These are phyloP conservation scores for Leccinum olivaceopallidum DNA, from an alignment of 768 basidiomycete species.

Conservation along the genomic window DNA sequence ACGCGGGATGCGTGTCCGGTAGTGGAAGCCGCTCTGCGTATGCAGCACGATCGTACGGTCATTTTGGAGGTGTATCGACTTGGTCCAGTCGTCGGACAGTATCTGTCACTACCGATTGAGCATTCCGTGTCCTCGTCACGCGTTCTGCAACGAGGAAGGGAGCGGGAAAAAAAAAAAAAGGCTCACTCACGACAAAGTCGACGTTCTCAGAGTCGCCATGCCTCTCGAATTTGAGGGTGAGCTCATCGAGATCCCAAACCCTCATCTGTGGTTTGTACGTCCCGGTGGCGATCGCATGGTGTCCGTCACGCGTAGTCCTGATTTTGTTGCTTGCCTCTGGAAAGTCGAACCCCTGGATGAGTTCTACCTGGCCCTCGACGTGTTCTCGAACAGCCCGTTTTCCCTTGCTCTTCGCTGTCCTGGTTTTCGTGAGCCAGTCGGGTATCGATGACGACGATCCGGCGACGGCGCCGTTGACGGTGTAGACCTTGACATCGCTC, in stretches of 20 bases:
- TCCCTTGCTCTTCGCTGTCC: slow-evolving; percentile 51
- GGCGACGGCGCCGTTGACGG: slow-evolving; percentile 88
- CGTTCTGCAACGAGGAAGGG: neutral
- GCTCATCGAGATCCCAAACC: slow-evolving; percentile 92
- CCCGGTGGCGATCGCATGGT: slow-evolving; percentile 91
- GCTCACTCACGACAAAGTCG: slow-evolving; percentile 92
- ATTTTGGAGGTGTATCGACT: slow-evolving; percentile 93
- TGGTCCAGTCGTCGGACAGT: slow-evolving; percentile 98
- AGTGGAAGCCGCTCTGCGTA: slow-evolving; percentile 91
- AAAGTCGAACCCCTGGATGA: slow-evolving; percentile 96
- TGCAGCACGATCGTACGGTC: slow-evolving; percentile 95
- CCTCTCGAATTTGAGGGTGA: slow-evolving; percentile 93
- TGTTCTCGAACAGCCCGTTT: slow-evolving; percentile 71
- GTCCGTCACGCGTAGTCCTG: slow-evolving; percentile 88
- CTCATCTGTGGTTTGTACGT: slow-evolving; percentile 98
- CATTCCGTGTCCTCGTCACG: neutral
- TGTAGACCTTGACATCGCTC: slow-evolving; percentile 79
- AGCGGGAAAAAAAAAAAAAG: slow-evolving; percentile 2
- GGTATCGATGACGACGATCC: slow-evolving; percentile 91
- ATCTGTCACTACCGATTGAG: slow-evolving; percentile 50
- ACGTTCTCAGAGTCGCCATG: slow-evolving; percentile 97
- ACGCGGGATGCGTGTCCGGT: slow-evolving; percentile 90
- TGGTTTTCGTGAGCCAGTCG: slow-evolving; percentile 85
- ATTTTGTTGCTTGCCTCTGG: slow-evolving; percentile 94
- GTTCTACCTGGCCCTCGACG: slow-evolving; percentile 82